These are phyloP conservation scores for Paraphoma chrysanthemicola DNA, from an alignment of 2,329 filamentous ascomycete species.

Conservation along the genomic window DNA sequence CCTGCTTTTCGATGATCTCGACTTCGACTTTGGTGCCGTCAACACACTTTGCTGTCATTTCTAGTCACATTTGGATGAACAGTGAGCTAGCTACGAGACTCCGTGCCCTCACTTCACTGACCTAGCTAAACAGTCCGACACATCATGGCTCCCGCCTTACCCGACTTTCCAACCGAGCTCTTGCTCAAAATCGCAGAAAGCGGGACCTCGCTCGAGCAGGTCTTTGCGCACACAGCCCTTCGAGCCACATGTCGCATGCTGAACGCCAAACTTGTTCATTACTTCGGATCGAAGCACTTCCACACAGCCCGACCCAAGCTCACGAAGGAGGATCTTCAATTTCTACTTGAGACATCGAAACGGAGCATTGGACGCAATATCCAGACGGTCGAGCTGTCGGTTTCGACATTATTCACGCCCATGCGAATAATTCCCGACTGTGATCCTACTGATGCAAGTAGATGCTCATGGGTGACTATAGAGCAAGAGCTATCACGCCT, in stretches of 20 bases:
- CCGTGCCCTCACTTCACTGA: no score
- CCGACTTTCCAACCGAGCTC: background rate
- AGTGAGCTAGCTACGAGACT: no score
- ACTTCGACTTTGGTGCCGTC: no score
- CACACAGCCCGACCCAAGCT: background rate
- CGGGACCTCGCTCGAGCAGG: slow-evolving; percentile 5
- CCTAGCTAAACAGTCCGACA: background rate
- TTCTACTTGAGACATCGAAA: background rate
- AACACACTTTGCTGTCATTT: no score
- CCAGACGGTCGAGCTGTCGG: background rate
- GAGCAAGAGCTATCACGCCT: background rate
- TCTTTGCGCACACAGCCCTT: background rate
- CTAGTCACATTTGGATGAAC: no score
- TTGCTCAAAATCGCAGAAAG: background rate
- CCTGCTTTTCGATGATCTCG: no score
- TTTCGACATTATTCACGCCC: background rate
- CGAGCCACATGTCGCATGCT: background rate
- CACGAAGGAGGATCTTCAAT: background rate
- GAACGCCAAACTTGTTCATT: background rate
- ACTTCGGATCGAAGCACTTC: background rate
- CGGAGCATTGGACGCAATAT: background rate
- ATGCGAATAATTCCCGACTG: background rate
- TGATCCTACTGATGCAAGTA: background rate
- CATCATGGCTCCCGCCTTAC: background rate
- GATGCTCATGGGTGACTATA: background rate